phyloP scores from a whole-genome alignment of 208 protist genomes.

The Wallacemonas rigidus region DNA sequence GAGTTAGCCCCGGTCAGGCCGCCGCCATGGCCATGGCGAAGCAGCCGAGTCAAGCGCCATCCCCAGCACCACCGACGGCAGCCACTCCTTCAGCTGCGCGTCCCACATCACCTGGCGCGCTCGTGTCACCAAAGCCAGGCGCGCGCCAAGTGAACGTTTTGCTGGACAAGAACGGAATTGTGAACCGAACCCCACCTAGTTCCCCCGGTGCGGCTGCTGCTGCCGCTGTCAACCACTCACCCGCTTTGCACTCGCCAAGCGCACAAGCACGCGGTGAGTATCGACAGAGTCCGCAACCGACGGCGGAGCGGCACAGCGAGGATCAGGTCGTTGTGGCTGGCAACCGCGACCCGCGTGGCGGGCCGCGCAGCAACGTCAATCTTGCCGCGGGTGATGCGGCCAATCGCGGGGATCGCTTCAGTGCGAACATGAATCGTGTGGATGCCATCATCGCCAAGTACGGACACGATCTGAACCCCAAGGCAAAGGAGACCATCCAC shows the following conservation, averaged over 20 bases:
- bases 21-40: slow-evolving; percentile 75
- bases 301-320: background rate
- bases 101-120: slow-evolving; percentile 18
- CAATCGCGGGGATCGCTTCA: slow-evolving; percentile 22
- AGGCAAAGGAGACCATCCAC: slow-evolving; percentile 83
- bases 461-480: slow-evolving; percentile 63
- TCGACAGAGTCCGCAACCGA: background rate
- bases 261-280: background rate
- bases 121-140: slow-evolving; percentile 42
- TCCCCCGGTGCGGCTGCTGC: slow-evolving; percentile 18
- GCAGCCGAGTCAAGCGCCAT: slow-evolving; percentile 20
- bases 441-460: slow-evolving; percentile 84
- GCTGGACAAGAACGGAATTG: slow-evolving; percentile 9
- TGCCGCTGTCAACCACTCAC: background rate
- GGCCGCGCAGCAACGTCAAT: slow-evolving; percentile 19
- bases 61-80: slow-evolving; percentile 3
- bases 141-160: slow-evolving; percentile 9
- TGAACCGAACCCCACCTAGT: slow-evolving; percentile 11
- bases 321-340: slow-evolving; percentile 6
- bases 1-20: slow-evolving; percentile 75
- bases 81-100: slow-evolving; percentile 7
- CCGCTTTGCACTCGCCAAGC: background rate
- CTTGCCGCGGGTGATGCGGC: background rate
- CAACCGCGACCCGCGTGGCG: slow-evolving; percentile 9
- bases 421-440: slow-evolving; percentile 71